Evolutionary conservation across 2,329 filamentous ascomycete genomes (phyloP).

Genomic region (Hypoxylon sp.): DNA sequence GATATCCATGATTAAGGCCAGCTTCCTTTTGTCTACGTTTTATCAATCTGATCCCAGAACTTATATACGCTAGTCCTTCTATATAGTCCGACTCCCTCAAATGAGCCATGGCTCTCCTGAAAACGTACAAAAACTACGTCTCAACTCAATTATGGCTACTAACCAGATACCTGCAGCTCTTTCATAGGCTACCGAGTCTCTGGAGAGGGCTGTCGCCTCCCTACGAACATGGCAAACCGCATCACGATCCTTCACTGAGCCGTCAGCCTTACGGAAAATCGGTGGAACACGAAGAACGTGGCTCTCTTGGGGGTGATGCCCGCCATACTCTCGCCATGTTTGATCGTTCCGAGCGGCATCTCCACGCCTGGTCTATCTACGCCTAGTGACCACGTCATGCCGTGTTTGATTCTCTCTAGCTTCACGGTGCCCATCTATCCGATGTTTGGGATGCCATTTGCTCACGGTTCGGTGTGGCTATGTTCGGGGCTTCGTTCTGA

Average conservation of each 20-base stretch:
- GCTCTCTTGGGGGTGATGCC: neutral
- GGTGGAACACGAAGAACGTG: neutral
- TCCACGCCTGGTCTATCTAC: slow-evolving; percentile 7
- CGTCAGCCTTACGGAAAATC: slow-evolving; percentile 22
- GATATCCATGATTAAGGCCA: neutral
- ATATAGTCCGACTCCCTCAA: neutral
- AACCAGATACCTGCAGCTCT: neutral
- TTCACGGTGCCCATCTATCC: neutral
- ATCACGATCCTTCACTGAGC: slow-evolving; percentile 21
- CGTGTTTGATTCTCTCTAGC: slow-evolving; percentile 26
- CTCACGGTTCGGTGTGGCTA: neutral
- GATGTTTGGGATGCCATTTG: slow-evolving; percentile 13
- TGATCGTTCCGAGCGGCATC: slow-evolving; percentile 11
- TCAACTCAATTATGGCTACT: neutral
- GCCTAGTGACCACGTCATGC: slow-evolving; percentile 35
- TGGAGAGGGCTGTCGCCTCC: neutral
- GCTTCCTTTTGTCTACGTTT: neutral
- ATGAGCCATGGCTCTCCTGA: neutral
- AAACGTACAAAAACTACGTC: neutral
- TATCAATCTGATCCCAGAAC: too few relatives aligned
- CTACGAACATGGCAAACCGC: slow-evolving; percentile 8
- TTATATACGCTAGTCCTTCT: neutral
- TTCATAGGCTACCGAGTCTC: neutral
- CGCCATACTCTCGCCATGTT: slow-evolving; percentile 1
- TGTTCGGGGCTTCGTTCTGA: neutral